These are phyloP conservation scores for Phoenix dactylifera DNA, from an alignment of 176 grass and related monocot species.

Conservation along the genomic window DNA sequence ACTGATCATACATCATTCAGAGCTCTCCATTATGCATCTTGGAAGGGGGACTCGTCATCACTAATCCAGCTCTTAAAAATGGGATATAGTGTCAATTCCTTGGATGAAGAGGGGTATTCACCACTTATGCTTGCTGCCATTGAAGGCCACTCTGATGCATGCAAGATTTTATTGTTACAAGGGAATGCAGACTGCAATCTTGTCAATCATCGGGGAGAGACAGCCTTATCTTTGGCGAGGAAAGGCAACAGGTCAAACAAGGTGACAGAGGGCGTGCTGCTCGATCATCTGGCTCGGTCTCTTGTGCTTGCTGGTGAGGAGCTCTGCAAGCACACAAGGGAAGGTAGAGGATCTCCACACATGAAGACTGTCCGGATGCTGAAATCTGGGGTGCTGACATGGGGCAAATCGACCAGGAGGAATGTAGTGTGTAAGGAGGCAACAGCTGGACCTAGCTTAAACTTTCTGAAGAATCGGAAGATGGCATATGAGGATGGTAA, in stretches of 20 bases:
- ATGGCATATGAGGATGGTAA: conserved; percentile 10
- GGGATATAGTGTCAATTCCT: conserved; percentile 30
- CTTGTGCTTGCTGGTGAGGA: conserved; percentile 41
- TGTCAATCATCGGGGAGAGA: conserved; percentile 31
- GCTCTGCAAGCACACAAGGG: conserved; percentile 42
- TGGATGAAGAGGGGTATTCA: conserved; percentile 44
- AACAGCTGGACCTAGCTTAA: conserved; percentile 28
- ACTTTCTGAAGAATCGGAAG: conserved; percentile 32
- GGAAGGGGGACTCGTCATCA: conserved; percentile 31
- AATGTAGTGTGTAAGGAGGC: conserved; percentile 53
- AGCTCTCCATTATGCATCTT: conserved; percentile 48
- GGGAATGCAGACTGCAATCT: conserved; percentile 40
- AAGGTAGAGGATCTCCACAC: conserved; percentile 38
- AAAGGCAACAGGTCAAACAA: conserved; percentile 28
- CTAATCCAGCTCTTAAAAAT: conserved; percentile 45
- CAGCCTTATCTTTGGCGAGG: conserved; percentile 38
- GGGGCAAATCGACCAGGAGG: conserved; percentile 38
- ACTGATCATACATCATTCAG: conserved; percentile 25
- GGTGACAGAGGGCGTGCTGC: conserved; percentile 34
- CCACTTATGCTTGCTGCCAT: conserved; percentile 44
- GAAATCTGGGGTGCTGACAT: conserved; percentile 44
- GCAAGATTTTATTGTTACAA: conserved; percentile 37
- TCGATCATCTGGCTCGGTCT: conserved; percentile 30
- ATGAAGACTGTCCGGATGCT: conserved; percentile 30
- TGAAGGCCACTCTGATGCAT: conserved; percentile 26